Base-by-base conservation (phyloP, 306 rosid genomes). In the Pyrus betulifolia region DNA sequence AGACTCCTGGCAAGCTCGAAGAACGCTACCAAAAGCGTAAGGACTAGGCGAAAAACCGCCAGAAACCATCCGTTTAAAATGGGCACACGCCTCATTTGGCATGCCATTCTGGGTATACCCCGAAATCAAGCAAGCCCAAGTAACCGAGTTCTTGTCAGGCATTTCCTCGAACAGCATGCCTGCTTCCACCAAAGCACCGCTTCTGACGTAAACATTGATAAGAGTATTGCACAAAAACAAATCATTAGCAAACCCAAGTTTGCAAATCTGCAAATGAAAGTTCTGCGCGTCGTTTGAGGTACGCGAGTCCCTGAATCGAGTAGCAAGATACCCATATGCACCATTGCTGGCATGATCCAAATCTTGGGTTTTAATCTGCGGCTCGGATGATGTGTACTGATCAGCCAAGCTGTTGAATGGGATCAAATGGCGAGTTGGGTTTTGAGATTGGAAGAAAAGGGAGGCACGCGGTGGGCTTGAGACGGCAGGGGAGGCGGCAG, bases 121-220 rank as follows among this genome's bases (percentile, higher is more conserved):
- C 0, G 96, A 85, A 82, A 93, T 83, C 74, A 93, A 80, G 68
- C 96, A 89, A 78, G 96, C 86, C 97, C 98, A 91, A 9, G 98
- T 84, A 75, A 93, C 91, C 11, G 70, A 82, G 81, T 90, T 93
- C 84, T 83, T 87, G 6, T 85, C 85, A 1, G 84, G 90, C 93
- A 91, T 90, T 91, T 88, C 93, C 52, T 85, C 92, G 67, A 93
- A 93, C 86, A 86, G 49, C 59, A 90, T 79, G 27, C 84, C 80
- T 14, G 96, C 93, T 5, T 84, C 82, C 77, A 66, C 79, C 81
- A 93, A 38, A 19, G 82, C 80, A 28, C 82, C 80, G 64, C 72
- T 67, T 78, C 89, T 86, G 23, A 84, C 85, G 31, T 91, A 93
- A 12, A 85, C 55, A 72, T 90, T 88, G 54, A 93, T 80, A 66